Base-by-base conservation (phyloP, 2,329 filamentous ascomycete species). In the Cladosporium colombiae region DNA sequence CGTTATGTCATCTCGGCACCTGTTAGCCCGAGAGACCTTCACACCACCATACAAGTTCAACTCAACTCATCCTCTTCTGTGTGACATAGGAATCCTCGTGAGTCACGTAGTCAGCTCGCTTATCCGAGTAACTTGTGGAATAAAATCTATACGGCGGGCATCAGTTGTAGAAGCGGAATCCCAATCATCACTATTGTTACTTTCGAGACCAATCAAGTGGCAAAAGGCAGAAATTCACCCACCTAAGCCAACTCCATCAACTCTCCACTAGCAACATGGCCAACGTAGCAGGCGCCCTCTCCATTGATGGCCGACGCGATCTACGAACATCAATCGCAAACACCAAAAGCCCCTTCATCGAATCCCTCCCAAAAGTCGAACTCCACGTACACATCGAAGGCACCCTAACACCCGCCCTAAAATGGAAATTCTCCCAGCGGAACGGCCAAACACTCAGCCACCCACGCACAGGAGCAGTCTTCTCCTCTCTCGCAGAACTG, bases 351-450 rank as follows among this genome's bases (percentile, higher is more conserved):
- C 46, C 79, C 16, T 79, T 79, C 65, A 76, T 80, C 44, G 66
- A 70, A 0, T 59, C 68, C 1, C 70, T 82, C 0, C 81, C 81
- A 6, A 82, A 82, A 63, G 77, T 81, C 27, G 81, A 83, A 68
- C 78, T 82, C 7, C 81, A 83, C 68, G 65, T 83, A 25, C 81
- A 83, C 70, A 80, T 83, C 59, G 81, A 83, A 74, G 81, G 81
- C 7, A 81, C 78, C 1, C 70, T 82, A n/a, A 77, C 74, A 1
- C 78, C 80, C 0, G 70, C 75, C 21, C 72, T 82, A 1, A 75
- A 77, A 61, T 82, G 79, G 80, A 76, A 76, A 31, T 73, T 82
- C 11, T 74, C 80, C 2, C 74, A 77, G 31, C 76, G 77, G 23
- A 82, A 82, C 66, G 59, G 57, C 31, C 60, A 67, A 46, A 64